Evolutionary conservation across 1,284 basidiomycete genomes (phyloP).

Genomic region (Apiotrichum akiyoshidainum): DNA sequence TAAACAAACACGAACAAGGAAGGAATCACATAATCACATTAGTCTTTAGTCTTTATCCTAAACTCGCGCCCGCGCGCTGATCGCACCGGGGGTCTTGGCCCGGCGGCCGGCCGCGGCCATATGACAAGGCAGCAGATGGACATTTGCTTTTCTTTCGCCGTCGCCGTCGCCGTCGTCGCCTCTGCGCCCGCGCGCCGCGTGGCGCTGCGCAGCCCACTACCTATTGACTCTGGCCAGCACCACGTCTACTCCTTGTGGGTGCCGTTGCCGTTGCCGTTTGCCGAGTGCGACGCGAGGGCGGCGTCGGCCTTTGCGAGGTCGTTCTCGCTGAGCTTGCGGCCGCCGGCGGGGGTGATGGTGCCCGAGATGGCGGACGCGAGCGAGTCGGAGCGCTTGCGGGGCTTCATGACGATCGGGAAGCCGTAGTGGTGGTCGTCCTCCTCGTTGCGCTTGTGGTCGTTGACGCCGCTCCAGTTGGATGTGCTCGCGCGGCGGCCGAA

Average conservation of each 20-base stretch:
- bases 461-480: constrained; percentile 48
- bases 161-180: no score
- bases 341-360: constrained; percentile 80
- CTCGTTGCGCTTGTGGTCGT: constrained; percentile 40
- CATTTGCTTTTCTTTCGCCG: neutral
- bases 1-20: no score
- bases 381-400: constrained; percentile 75
- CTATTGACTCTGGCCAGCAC: neutral
- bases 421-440: constrained; percentile 89
- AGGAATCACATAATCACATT: no score
- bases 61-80: no score
- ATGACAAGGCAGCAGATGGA: no score
- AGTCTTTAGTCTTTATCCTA: no score
- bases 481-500: neutral
- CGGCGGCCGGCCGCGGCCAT: no score
- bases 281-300: constrained; percentile 57
- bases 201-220: no score
- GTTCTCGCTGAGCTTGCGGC: constrained; percentile 69
- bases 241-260: neutral
- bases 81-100: no score
- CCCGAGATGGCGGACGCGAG: constrained; percentile 67
- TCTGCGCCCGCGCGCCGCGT: no score
- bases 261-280: constrained; percentile 29
- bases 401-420: constrained; percentile 86
- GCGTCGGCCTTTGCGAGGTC: constrained; percentile 80